phyloP scores from a whole-genome alignment of 2,329 filamentous ascomycete species.

The Cladophialophora immunda region DNA sequence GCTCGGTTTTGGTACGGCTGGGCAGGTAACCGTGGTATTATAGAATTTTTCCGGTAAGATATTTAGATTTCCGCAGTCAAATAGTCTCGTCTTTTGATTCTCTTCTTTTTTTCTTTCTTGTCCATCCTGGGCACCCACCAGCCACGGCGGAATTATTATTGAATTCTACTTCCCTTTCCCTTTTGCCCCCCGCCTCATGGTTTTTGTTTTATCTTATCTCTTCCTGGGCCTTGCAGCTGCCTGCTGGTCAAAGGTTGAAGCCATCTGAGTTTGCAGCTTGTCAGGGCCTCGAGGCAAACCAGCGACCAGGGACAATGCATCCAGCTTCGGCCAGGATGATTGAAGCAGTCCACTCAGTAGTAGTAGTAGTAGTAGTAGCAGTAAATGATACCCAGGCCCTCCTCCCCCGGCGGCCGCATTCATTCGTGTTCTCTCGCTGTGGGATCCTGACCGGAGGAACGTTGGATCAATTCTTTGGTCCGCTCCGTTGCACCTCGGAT shows the following conservation, averaged over 20 bases:
- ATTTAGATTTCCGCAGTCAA: neutral
- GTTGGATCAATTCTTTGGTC: conserved; percentile 11
- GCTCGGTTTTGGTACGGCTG: neutral
- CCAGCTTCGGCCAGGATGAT: conserved; percentile 9
- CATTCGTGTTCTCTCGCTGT: neutral
- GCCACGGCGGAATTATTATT: neutral
- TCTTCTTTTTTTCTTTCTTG: neutral
- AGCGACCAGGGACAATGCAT: neutral
- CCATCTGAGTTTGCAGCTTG: conserved; percentile 3
- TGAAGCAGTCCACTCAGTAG: too few species aligned
- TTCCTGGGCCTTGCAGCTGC: neutral
- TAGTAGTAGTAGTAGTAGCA: too few species aligned
- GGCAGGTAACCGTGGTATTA: neutral
- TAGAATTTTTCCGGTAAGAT: neutral
- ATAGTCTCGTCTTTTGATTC: conserved; percentile 1
- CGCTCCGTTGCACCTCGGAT: conserved; percentile 19
- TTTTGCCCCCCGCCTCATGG: neutral
- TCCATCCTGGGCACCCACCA: neutral
- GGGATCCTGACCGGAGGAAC: conserved; percentile 10
- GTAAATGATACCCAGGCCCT: neutral
- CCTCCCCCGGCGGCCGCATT: neutral
- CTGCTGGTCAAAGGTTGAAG: conserved; percentile 9
- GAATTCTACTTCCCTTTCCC: neutral
- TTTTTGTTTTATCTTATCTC: neutral
- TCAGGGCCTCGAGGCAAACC: neutral